A percentile compares a stretch with the other conserved stretches of the same genome.
These are phyloP conservation scores for Sporothrix variecibatus DNA, from an alignment of 2,329 filamentous ascomycete genomes.

Conservation along the genomic window DNA sequence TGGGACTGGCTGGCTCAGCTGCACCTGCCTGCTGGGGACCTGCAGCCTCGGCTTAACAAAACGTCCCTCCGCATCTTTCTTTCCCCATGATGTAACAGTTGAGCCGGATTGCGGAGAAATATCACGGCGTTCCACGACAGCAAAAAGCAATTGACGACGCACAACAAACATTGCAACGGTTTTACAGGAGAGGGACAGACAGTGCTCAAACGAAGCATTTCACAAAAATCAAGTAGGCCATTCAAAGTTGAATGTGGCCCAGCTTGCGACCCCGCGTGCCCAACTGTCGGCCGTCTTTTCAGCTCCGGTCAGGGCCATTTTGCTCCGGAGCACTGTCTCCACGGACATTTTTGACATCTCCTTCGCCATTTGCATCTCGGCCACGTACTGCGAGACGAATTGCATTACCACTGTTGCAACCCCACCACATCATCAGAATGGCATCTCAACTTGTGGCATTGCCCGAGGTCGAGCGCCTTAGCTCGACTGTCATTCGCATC, in stretches of 20 bases:
- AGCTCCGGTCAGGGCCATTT: conserved; percentile 15
- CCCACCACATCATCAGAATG: conserved; percentile 48
- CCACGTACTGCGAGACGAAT: neutral
- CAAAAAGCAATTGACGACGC: neutral
- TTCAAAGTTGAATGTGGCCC: conserved; percentile 22
- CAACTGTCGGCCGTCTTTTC: conserved; percentile 18
- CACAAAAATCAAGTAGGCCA: neutral
- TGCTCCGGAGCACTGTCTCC: neutral
- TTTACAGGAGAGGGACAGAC: neutral
- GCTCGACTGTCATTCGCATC: conserved; percentile 76
- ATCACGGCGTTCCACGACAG: conserved; percentile 15
- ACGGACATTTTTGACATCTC: too few species aligned
- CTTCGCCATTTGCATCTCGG: neutral
- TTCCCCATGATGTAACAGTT: conserved; percentile 18
- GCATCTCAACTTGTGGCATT: conserved; percentile 63
- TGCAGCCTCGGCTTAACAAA: conserved; percentile 21
- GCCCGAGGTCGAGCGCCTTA: conserved; percentile 75
- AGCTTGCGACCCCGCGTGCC: neutral
- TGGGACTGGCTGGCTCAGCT: neutral
- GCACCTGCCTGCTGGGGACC: neutral
- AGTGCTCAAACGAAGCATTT: neutral
- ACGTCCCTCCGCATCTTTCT: neutral
- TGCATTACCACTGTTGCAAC: neutral
- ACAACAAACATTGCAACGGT: neutral
- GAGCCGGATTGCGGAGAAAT: conserved; percentile 16